phyloP scores from a whole-genome alignment of 148 eudicot genomes.

The Vaccinium vitisidaea region DNA sequence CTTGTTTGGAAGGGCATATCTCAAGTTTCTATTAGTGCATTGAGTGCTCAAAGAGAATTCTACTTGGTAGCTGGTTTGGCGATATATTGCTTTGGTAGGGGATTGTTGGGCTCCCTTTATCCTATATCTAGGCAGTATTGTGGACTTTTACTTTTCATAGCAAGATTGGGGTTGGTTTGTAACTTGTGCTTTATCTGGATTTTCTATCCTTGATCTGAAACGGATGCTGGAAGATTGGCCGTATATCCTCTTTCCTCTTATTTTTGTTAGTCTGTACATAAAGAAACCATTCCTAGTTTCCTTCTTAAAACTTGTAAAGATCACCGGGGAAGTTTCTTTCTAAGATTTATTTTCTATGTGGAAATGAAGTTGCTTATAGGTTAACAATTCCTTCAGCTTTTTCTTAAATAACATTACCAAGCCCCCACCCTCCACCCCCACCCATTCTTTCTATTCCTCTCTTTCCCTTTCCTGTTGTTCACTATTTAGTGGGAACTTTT shows the following conservation, averaged over 20 bases:
- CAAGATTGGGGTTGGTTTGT: background rate
- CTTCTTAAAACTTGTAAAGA: background rate
- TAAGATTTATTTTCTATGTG: background rate
- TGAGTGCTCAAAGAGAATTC: background rate
- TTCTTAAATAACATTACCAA: background rate
- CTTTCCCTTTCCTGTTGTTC: no score
- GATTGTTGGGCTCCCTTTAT: background rate
- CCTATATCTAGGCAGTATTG: background rate
- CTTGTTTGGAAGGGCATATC: background rate
- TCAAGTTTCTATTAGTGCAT: background rate
- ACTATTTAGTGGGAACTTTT: no score
- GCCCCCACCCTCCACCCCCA: no score
- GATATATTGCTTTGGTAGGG: background rate
- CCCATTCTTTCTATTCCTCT: no score
- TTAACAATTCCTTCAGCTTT: background rate
- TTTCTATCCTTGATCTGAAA: background rate
- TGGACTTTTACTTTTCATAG: background rate
- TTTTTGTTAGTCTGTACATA: background rate
- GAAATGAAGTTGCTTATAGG: background rate
- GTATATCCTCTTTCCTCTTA: background rate
- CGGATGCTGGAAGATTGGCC: background rate
- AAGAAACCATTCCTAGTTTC: background rate
- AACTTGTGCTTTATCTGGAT: background rate
- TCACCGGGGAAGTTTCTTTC: background rate
- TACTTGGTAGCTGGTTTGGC: background rate